Evolutionary conservation across 208 protist genomes (phyloP).

Genomic region (Spongospora subterranea): DNA sequence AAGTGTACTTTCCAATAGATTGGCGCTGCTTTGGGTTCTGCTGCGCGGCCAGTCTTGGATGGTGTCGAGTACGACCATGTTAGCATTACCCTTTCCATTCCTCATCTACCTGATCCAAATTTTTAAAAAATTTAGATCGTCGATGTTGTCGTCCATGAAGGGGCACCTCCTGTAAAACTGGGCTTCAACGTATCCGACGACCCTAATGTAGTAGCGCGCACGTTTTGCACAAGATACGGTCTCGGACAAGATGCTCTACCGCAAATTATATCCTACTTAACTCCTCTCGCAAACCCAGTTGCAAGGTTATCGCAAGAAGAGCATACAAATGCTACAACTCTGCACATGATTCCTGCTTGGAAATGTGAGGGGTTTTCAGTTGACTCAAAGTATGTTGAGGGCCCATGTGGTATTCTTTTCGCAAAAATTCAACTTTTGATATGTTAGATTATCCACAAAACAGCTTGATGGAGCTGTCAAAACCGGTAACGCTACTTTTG

Average conservation of each 20-base stretch:
- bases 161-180: background rate
- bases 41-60: background rate
- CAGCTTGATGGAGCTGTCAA: background rate
- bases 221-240: slow-evolving; percentile 6
- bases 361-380: slow-evolving; percentile 4
- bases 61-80: slow-evolving; percentile 51
- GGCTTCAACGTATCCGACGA: slow-evolving; percentile 48
- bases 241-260: background rate
- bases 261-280: slow-evolving; percentile 6
- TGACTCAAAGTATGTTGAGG: background rate
- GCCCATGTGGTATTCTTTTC: background rate
- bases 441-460: background rate
- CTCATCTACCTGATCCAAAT: background rate
- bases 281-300: background rate
- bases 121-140: background rate
- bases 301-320: background rate
- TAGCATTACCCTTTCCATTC: slow-evolving; percentile 40
- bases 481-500: background rate
- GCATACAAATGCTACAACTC: background rate
- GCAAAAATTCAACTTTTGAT: no score
- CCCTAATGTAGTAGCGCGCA: background rate
- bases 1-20: no score
- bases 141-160: slow-evolving; percentile 8
- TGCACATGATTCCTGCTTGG: background rate
- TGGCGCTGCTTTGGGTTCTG: background rate